phyloP scores from a whole-genome alignment of 768 basidiomycete genomes.

The Tephrocybe sp. region DNA sequence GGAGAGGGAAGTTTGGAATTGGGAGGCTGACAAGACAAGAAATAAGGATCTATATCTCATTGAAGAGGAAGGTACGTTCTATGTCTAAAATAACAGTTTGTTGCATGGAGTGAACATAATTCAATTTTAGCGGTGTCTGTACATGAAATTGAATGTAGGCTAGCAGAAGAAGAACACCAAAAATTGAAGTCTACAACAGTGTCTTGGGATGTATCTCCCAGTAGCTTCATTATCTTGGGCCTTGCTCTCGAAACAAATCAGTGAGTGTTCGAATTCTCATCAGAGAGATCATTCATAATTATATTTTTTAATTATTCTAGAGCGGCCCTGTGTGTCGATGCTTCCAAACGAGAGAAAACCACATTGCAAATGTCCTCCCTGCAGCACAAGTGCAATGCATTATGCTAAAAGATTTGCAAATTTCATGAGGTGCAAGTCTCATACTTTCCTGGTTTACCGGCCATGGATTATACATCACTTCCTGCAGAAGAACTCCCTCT shows the following conservation, averaged over 20 bases:
- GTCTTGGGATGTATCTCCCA: not conserved
- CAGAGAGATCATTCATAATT: not conserved
- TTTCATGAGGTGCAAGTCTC: slow-evolving; percentile 8
- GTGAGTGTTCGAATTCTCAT: not conserved
- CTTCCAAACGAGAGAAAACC: not conserved
- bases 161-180: slow-evolving; percentile 12
- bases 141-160: slow-evolving; percentile 4
- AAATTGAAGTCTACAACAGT: not conserved
- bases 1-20: slow-evolving; percentile 5
- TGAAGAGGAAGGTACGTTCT: slow-evolving; percentile 4
- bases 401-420: slow-evolving; percentile 5
- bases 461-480: not conserved
- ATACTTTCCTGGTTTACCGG: slow-evolving; percentile 17
- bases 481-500: slow-evolving; percentile 2
- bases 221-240: slow-evolving; percentile 7
- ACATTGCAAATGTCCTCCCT: not conserved
- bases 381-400: not conserved
- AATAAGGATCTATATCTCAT: slow-evolving; percentile 9
- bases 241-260: slow-evolving; percentile 11
- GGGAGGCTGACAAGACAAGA: slow-evolving; percentile 3
- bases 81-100: not conserved
- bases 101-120: not conserved
- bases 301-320: not conserved
- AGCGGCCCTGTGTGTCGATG: not conserved
- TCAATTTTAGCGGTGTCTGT: slow-evolving; percentile 4